Conservation (phyloP, 257 asterid species). For the Oldenlandia corymbosa region DNA sequence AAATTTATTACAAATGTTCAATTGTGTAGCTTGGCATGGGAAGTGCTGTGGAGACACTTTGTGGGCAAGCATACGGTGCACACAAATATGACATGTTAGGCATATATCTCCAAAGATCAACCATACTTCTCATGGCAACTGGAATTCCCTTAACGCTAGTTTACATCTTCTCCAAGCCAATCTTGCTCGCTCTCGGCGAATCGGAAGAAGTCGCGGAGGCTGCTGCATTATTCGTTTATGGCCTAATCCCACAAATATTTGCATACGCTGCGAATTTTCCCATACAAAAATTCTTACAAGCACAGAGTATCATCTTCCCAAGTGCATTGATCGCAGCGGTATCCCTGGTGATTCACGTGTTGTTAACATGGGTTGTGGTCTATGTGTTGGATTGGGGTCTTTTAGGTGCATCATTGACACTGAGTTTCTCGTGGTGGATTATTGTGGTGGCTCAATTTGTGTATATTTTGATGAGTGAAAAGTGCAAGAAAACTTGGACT, state of each 20-base stretch:
- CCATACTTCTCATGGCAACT: constrained; percentile 13
- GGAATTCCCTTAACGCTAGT: constrained; percentile 14
- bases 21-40: constrained; percentile 23
- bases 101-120: constrained; percentile 21
- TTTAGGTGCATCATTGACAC: constrained; percentile 7
- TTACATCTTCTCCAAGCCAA: constrained; percentile 16
- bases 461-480: constrained; percentile 12
- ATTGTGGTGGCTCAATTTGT: constrained; percentile 19
- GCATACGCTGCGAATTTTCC: constrained; percentile 26
- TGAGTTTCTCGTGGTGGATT: constrained; percentile 23
- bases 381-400: constrained; percentile 21
- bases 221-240: constrained; percentile 19
- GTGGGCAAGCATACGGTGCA: constrained; percentile 28
- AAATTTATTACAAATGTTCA: too few relatives aligned
- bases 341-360: constrained; percentile 8
- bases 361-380: constrained; percentile 16
- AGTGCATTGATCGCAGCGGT: constrained; percentile 17
- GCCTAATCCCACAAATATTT: constrained; percentile 24
- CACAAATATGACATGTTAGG: constrained; percentile 21
- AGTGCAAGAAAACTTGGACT: constrained; percentile 20
- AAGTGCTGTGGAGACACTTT: constrained; percentile 24
- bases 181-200: constrained; percentile 14
- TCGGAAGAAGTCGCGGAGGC: constrained; percentile 14
- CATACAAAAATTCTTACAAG: constrained; percentile 21
- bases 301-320: constrained; percentile 19